phyloP scores from a whole-genome alignment of 2,329 filamentous ascomycete genomes.

The Didymella pinodella region DNA sequence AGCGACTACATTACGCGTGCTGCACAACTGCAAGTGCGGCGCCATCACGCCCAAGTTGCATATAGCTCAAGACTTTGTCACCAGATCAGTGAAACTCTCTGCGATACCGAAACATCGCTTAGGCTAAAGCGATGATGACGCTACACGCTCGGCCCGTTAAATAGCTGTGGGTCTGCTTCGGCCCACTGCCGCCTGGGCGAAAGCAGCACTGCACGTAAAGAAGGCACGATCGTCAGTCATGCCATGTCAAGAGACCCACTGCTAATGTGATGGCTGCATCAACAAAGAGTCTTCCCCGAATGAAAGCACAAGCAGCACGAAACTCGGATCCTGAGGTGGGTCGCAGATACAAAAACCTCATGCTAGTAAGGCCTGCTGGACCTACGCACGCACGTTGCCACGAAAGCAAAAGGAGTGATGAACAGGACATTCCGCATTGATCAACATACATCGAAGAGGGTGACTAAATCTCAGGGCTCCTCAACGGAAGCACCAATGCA shows the following conservation, averaged over 20 bases:
- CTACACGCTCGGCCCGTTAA: not conserved
- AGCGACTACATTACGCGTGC: not conserved
- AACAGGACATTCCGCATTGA: not conserved
- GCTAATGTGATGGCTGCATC: not conserved
- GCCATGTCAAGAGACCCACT: not conserved
- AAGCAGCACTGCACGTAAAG: not conserved
- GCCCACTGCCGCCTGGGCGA: not conserved
- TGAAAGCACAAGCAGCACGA: not conserved
- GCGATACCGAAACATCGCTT: not conserved
- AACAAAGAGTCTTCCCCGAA: not conserved
- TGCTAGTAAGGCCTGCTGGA: not conserved
- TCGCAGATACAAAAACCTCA: not conserved
- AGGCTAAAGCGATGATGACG: not conserved
- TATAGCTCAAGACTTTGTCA: not conserved
- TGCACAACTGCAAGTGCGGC: no score
- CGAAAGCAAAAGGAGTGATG: not conserved
- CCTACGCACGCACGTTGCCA: not conserved
- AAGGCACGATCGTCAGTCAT: not conserved
- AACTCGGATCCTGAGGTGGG: not conserved
- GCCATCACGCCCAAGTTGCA: not conserved
- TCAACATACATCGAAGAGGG: not conserved
- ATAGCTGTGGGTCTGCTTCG: not conserved
- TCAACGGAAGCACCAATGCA: not conserved
- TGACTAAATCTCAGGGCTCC: not conserved
- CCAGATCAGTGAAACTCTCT: not conserved